Evolutionary conservation across 345 rosid species (phyloP), one percentile per base, ranked within the genome.

Genomic region (Clausena lansium): DNA sequence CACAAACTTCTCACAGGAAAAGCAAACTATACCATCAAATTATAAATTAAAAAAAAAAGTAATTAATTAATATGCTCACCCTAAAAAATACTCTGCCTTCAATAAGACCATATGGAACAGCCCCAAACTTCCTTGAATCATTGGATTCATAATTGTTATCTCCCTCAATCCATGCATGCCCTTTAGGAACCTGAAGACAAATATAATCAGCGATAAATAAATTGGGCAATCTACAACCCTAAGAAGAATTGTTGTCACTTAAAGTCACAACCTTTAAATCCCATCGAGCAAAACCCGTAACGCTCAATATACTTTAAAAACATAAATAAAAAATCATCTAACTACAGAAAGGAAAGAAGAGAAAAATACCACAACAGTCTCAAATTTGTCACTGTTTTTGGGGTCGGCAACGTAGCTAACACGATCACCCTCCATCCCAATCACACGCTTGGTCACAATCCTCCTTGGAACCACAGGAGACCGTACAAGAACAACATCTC

Each of bases 81-180:
- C 88, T 88, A 87, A 89, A 94, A 72, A 88, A 77, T 2, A 86
- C 80, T 85, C 78, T 89, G 77, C 89, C 94, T 76, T 87, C 83
- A 69, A 92, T 76, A 86, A 92, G 98, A 25, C 89, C 92, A 63
- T 84, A 91, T 54, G 98, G 92, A 80, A 94, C 78, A 6, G 97
- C 85, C 54, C 98, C 98, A 79, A 88, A 94, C 15, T 38, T 27
- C 80, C 98, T 89, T 5, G 97, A 94, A 86, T 92, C 98, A 45
- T 66, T 77, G 0, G 97, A 87, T 67, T 82, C 77, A 64, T 87
- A 82, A 66, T 68, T 81, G 83, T 90, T 81, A 84, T 92, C 98
- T 64, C 98, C 98, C 76, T 88, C 85, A 7, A 91, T 79, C 88
- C 94, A 92, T 41, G 92, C 75, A 78, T 88, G 93, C 66, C 97